These are phyloP conservation scores for Aspergillus japonicus DNA, from an alignment of 2,329 filamentous ascomycete species.

Conservation along the genomic window DNA sequence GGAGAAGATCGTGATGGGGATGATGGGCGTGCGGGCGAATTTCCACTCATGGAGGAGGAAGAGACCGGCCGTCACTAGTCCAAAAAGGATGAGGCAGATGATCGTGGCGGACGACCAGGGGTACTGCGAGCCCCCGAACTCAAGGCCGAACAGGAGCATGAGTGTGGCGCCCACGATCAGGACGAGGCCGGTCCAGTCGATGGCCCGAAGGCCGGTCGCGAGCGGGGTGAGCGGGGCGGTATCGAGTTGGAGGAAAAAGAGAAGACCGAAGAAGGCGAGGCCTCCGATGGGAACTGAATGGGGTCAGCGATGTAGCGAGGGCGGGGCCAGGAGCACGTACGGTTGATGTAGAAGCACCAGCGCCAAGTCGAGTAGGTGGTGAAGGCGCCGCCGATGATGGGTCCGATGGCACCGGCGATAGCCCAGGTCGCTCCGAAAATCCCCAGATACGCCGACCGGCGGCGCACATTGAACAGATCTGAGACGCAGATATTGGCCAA, in stretches of 20 bases:
- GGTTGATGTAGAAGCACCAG: constrained; percentile 42
- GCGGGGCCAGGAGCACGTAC: neutral
- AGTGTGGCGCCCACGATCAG: constrained; percentile 63
- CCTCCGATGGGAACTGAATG: constrained; percentile 4
- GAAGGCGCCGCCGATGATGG: constrained; percentile 37
- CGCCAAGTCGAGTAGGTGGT: constrained; percentile 54
- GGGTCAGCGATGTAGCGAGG: neutral
- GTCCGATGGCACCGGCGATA: constrained; percentile 46
- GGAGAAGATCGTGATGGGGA: constrained; percentile 66
- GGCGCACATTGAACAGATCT: constrained; percentile 56
- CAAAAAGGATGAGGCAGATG: constrained; percentile 72
- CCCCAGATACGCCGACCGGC: constrained; percentile 12
- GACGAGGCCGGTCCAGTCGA: constrained; percentile 61
- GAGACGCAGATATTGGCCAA: constrained; percentile 59
- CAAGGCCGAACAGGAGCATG: constrained; percentile 57
- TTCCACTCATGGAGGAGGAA: constrained; percentile 71
- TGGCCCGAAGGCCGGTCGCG: constrained; percentile 33
- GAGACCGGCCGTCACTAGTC: constrained; percentile 57
- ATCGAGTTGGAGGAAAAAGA: constrained; percentile 4
- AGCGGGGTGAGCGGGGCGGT: constrained; percentile 22
- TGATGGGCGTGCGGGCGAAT: constrained; percentile 69
- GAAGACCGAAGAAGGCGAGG: constrained; percentile 3
- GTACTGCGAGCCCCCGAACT: constrained; percentile 66
- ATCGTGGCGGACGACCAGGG: constrained; percentile 73
- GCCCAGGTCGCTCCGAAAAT: constrained; percentile 34